Percentiles rank a stretch among this genome's conserved stretches.
Conservation (phyloP, 495 filamentous ascomycete genomes). For the Neurospora sp. region DNA sequence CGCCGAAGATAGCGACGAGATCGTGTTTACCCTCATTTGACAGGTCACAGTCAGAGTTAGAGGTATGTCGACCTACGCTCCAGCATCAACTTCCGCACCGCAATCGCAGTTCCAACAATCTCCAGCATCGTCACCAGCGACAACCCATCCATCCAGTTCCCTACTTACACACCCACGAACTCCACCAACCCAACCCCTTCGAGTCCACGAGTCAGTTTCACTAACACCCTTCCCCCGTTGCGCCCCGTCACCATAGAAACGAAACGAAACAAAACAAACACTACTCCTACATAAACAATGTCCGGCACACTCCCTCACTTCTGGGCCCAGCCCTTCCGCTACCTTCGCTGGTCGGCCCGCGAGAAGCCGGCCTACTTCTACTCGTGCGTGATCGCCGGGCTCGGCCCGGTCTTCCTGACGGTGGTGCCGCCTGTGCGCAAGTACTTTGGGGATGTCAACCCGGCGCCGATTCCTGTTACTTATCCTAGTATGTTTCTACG, state of each 20-base stretch:
- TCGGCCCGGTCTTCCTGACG: constrained; percentile 60
- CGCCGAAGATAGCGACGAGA: neutral
- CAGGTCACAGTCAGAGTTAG: neutral
- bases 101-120: neutral
- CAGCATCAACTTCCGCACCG: neutral
- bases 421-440: constrained; percentile 59
- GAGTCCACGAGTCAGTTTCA: neutral
- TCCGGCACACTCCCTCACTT: constrained; percentile 55
- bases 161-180: neutral
- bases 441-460: constrained; percentile 58
- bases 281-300: constrained; percentile 34
- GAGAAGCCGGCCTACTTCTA: constrained; percentile 85
- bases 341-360: constrained; percentile 77
- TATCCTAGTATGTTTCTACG: constrained; percentile 68
- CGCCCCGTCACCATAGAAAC: neutral
- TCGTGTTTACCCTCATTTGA: neutral
- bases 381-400: constrained; percentile 58
- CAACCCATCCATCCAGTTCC: too few relatives aligned
- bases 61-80: neutral
- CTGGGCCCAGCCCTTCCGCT: constrained; percentile 70
- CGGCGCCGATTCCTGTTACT: constrained; percentile 66
- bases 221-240: neutral
- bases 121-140: neutral
- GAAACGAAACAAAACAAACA: neutral
- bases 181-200: neutral